A percentile compares a stretch with the other conserved stretches of the same genome.
phyloP scores from a whole-genome alignment of 148 eudicot species.

The Rhododendron mucronatum region DNA sequence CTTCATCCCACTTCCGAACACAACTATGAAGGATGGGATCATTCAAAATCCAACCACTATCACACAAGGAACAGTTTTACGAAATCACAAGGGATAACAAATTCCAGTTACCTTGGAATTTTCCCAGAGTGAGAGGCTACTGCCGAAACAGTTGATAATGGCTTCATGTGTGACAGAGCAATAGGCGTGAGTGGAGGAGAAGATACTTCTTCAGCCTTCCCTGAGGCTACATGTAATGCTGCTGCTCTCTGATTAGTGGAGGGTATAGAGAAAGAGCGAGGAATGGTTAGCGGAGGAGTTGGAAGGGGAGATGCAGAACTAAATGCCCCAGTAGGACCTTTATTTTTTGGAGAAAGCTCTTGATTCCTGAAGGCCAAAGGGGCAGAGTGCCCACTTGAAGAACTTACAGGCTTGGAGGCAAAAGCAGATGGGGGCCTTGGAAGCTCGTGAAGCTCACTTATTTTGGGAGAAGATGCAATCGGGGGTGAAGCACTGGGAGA shows the following conservation, averaged over 20 bases:
- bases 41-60: background rate
- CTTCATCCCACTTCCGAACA: background rate
- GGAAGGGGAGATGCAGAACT: conserved; percentile 67
- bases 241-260: conserved; percentile 61
- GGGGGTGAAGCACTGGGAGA: conserved; percentile 50
- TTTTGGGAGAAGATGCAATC: conserved; percentile 64
- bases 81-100: background rate
- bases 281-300: conserved; percentile 61
- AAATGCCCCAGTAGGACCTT: conserved; percentile 30
- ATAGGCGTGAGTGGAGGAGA: conserved; percentile 85
- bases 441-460: conserved; percentile 96
- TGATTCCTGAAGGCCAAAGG: conserved; percentile 45
- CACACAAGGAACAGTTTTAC: background rate
- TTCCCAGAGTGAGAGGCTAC: conserved; percentile 24
- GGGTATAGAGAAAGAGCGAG: conserved; percentile 83
- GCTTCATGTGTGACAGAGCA: conserved; percentile 41
- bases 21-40: background rate
- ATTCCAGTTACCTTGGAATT: conserved; percentile 30
- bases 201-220: conserved; percentile 33
- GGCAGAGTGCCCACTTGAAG: conserved; percentile 57
- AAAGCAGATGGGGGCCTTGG: conserved; percentile 78
- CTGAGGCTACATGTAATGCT: conserved; percentile 33
- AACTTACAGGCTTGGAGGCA: conserved; percentile 40
- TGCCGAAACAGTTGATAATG: conserved; percentile 24
- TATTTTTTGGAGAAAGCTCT: conserved; percentile 50